Evolutionary conservation across 2,329 filamentous ascomycete species (phyloP).

Genomic region (Chaetomiaceae sp.): DNA sequence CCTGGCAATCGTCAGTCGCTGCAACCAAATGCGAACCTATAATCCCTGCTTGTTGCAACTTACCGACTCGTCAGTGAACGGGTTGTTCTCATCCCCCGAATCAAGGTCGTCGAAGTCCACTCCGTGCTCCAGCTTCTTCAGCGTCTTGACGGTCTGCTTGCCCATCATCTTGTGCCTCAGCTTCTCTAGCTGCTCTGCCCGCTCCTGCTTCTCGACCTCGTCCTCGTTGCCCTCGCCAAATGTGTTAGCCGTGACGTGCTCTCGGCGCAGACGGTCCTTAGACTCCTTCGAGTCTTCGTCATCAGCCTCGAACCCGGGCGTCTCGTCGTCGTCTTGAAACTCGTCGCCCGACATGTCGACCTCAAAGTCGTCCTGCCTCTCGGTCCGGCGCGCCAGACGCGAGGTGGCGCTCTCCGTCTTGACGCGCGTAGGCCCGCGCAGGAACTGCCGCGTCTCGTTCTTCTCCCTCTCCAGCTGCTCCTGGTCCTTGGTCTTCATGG

Average conservation of each 20-base stretch:
- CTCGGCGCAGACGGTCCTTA: conserved; percentile 65
- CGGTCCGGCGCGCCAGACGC: conserved; percentile 52
- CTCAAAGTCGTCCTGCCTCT: conserved; percentile 65
- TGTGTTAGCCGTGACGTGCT: conserved; percentile 80
- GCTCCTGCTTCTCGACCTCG: conserved; percentile 68
- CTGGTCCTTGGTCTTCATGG: conserved; percentile 62
- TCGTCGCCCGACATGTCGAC: conserved; percentile 62
- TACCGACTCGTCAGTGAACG: conserved; percentile 33
- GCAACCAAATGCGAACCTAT: background rate
- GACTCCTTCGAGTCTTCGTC: conserved; percentile 73
- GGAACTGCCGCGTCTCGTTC: conserved; percentile 48
- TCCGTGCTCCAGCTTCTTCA: conserved; percentile 80
- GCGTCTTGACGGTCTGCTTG: conserved; percentile 70
- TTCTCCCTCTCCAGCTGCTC: conserved; percentile 53
- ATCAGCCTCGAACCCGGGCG: conserved; percentile 67
- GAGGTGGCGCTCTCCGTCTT: conserved; percentile 65
- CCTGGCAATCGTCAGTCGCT: conserved; percentile 35
- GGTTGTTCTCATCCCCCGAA: conserved; percentile 33
- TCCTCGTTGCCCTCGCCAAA: conserved; percentile 66
- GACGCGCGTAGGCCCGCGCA: conserved; percentile 52
- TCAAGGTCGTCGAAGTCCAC: conserved; percentile 77
- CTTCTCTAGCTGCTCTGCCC: conserved; percentile 60
- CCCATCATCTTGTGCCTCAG: conserved; percentile 64
- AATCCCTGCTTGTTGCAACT: conserved; percentile 7
- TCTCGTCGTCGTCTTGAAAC: conserved; percentile 86